Evolutionary conservation across 192 early-diverging fungal genomes (phyloP), one percentile per base, ranked within the genome.

Genomic region (Backusella circina): DNA sequence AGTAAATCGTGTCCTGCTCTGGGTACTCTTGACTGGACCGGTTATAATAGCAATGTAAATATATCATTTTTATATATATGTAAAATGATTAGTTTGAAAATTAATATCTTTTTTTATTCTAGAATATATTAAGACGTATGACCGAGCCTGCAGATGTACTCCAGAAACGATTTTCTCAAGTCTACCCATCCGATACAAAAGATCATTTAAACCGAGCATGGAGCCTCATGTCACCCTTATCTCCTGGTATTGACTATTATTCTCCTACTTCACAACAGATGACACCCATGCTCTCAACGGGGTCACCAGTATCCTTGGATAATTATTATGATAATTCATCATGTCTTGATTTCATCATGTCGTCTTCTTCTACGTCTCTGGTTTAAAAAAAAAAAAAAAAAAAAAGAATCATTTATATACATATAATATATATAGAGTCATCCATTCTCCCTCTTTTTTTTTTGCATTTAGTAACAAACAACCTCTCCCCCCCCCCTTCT

Each of bases 231-330:
- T 68, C 67, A 68, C 67, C 67, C 36, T 23, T 68, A 36, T 38
- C 67, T 38, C 21, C 67, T 35, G 36, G 67, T 37, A 65, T 65
- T 9, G 64, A 65, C 64, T 68, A 61, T 12, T 68, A 36, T 21
- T 68, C 67, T 36, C 67, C 67, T 23, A 68, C 12, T 33, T 68
- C 67, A 37, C 67, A 68, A 68, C 67, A 68, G 36, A 37, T 68
- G 67, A 68, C 67, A 38, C 67, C 67, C 9, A 68, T 68, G 67
- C 67, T 68, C 18, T 68, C 67, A 38, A 68, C 67, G n/a, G 67
- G 67, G 1, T 68, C 67, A 5, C 67, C 67, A 10, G 67, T 68
- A 21, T 68, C 67, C 23, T 35, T 44, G 9, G 41, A 41, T 16
- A 41, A 30, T 30, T 70, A 47, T 18, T 70, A 70, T 44, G 69